phyloP scores from a whole-genome alignment of 2,329 filamentous ascomycete species.

The Claviceps sp. region DNA sequence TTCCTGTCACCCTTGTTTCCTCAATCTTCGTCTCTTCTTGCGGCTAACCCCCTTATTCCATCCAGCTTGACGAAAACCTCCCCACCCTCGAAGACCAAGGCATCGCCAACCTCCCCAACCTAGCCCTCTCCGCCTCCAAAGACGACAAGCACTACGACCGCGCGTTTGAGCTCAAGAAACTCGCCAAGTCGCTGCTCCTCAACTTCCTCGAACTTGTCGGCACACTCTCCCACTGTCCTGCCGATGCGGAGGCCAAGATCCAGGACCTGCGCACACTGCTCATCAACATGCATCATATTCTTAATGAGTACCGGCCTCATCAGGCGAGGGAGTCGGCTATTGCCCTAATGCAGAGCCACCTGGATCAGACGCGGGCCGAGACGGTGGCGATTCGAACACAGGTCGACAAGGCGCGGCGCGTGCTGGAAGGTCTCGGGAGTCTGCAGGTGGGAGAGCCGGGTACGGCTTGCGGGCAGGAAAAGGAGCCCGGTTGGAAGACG shows the following conservation, averaged over 20 bases:
- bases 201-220: slow-evolving; percentile 81
- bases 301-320: slow-evolving; percentile 90
- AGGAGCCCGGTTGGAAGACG: not conserved
- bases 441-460: slow-evolving; percentile 19
- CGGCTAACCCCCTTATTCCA: too few relatives aligned
- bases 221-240: slow-evolving; percentile 15
- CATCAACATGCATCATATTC: slow-evolving; percentile 81
- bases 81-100: slow-evolving; percentile 56
- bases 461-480: not conserved
- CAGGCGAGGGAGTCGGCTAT: slow-evolving; percentile 84
- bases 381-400: slow-evolving; percentile 54
- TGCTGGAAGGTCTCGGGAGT: slow-evolving; percentile 56
- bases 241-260: slow-evolving; percentile 54
- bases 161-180: slow-evolving; percentile 55
- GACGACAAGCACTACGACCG: slow-evolving; percentile 47
- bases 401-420: slow-evolving; percentile 57
- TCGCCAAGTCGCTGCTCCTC: slow-evolving; percentile 73
- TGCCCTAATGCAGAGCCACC: slow-evolving; percentile 71
- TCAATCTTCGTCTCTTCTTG: too few relatives aligned
- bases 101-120: slow-evolving; percentile 50
- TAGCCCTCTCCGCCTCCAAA: slow-evolving; percentile 25
- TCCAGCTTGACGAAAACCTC: slow-evolving; percentile 44
- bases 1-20: not conserved
- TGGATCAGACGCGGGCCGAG: slow-evolving; percentile 60
- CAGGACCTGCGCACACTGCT: slow-evolving; percentile 69